Base-by-base conservation (phyloP, 257 asterid species). In the Voacanga thouarsii region DNA sequence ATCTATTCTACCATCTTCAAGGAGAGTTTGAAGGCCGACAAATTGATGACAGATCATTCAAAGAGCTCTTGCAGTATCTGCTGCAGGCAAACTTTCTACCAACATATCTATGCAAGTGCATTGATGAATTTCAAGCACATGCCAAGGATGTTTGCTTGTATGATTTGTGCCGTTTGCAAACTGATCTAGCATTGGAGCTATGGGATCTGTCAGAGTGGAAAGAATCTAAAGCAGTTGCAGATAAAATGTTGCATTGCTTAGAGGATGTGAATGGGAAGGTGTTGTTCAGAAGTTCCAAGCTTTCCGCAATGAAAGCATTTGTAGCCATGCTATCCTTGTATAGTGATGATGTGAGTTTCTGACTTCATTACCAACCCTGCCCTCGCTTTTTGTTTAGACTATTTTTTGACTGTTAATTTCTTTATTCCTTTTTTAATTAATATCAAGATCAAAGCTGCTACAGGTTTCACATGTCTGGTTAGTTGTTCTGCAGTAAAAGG, bases 21-120 rank as follows among this genome's bases (percentile, higher is more conserved):
- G 99, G 98, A 79, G 98, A 93, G 92, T 86, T 93, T 85, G 93
- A 92, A 80, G 98, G 99, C 55, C 94, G 97, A 78, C 86, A 78
- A 53, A 92, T 93, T 74, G 93, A 90, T 79, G 93, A 88, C 80
- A 85, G 84, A 81, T 90, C 84, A 64, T 92, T 91, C 82, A 96
- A 92, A 85, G 98, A 93, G 87, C 84, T 96, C 81, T 74, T 88
- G 78, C 97, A 89, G 83, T 93, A 82, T 87, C 84, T 96, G 80
- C 79, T 87, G 75, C 90, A 89, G 68, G 84, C 95, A 37, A 83
- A 82, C n/a, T 88, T 93, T 78, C 82, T 93, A 83, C 89, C 87
- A 76, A 78, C 87, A 37, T 96, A 96, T 87, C 87, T 77, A 57
- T 69, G 77, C 69, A 81, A 85, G 82, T 85, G 79, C 61, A 83